These are phyloP conservation scores for Collybia sp. DNA, from an alignment of 768 basidiomycete genomes.

Conservation along the genomic window DNA sequence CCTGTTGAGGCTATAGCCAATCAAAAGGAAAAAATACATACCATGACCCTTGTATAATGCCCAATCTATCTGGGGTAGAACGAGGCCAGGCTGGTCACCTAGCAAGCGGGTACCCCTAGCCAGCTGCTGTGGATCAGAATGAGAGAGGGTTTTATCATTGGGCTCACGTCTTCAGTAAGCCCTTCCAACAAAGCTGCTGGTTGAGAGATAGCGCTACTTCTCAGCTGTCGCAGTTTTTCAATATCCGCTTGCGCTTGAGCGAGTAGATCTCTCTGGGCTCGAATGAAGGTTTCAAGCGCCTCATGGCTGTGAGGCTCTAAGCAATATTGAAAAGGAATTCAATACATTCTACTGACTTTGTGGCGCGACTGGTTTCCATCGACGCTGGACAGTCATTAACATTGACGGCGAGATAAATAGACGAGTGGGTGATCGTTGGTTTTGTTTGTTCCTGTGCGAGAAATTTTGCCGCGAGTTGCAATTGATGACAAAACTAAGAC, in stretches of 20 bases:
- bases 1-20: neutral
- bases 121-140: no score
- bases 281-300: constrained; percentile 65
- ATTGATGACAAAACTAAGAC: no score
- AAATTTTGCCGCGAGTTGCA: no score
- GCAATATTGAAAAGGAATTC: neutral
- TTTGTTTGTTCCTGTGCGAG: no score
- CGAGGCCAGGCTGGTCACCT: constrained; percentile 36
- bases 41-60: constrained; percentile 50
- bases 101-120: constrained; percentile 18
- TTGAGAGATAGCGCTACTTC: constrained; percentile 27
- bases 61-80: constrained; percentile 53
- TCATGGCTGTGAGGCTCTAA: constrained; percentile 37
- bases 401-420: neutral
- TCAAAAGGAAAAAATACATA: constrained; percentile 22
- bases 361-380: constrained; percentile 33
- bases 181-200: constrained; percentile 23
- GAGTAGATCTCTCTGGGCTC: constrained; percentile 54
- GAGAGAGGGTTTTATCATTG: no score
- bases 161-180: no score
- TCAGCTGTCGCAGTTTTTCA: constrained; percentile 44
- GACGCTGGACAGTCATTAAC: constrained; percentile 1
- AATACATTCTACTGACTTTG: constrained; percentile 28
- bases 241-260: constrained; percentile 61
- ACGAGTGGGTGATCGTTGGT: no score